Percentiles rank a stretch among this genome's conserved stretches.
Evolutionary conservation across 75 land plant genomes (phyloP).

Genomic region (Selaginella tamariscina): DNA sequence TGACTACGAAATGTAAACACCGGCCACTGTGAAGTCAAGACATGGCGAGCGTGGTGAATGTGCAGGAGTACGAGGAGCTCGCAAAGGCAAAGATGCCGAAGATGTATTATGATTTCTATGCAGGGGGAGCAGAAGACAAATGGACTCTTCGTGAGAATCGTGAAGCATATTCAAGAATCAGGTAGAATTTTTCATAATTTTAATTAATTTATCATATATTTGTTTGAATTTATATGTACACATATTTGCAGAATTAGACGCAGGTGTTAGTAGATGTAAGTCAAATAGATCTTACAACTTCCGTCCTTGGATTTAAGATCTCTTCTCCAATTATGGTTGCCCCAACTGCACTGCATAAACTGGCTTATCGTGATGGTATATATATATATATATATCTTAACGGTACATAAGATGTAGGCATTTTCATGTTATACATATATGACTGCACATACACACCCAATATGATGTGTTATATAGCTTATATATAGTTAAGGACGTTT

Average conservation of each 20-base stretch:
- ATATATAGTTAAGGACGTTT: too few relatives aligned
- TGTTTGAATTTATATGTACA: too few relatives aligned
- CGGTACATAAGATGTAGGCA: too few relatives aligned
- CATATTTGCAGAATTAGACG: constrained; percentile 53
- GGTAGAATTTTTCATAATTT: constrained; percentile 26
- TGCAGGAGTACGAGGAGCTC: constrained; percentile 45
- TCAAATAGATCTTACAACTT: constrained; percentile 48
- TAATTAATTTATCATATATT: too few relatives aligned
- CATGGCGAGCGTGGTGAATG: constrained; percentile 28
- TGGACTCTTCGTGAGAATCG: constrained; percentile 49
- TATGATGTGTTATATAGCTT: too few relatives aligned
- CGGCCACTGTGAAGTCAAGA: not conserved
- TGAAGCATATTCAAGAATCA: constrained; percentile 43
- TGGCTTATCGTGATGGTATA: constrained; percentile 76
- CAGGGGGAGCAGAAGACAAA: constrained; percentile 63
- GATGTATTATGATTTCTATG: constrained; percentile 42
- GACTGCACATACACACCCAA: too few relatives aligned
- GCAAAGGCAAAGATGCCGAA: constrained; percentile 48
- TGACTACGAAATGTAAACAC: too few relatives aligned
- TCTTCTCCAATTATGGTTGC: constrained; percentile 80
- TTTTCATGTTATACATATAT: too few relatives aligned
- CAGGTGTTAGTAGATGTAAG: constrained; percentile 74
- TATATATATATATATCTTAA: too few relatives aligned
- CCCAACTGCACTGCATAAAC: constrained; percentile 62
- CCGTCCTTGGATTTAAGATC: constrained; percentile 51